Evolutionary conservation across 768 basidiomycete species (phyloP), one percentile per base, ranked within the genome.

Genomic region (Pleurotus djamor): DNA sequence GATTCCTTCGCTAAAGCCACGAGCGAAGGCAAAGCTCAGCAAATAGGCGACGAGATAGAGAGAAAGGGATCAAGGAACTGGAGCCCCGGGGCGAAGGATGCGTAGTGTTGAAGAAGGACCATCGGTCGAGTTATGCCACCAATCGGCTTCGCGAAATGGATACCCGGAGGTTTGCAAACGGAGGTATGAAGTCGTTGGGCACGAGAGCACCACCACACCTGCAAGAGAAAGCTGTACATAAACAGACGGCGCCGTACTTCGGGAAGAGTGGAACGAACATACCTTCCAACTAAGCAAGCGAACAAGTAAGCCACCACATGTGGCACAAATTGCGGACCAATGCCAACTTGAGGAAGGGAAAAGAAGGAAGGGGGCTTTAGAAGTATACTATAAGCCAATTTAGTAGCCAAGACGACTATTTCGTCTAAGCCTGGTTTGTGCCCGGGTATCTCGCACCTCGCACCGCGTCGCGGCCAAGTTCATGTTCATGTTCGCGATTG

Each of bases 401-500:
- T 56, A 41, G 54, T 56, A 56, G 54, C 41, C 54, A 56, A 56
- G 54, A 41, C 44, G 54, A 56, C 38, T 56, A 12, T 9, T 13
- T 50, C 34, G 49, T 48, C 8, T 9, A 48, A 28, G 47, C 21
- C 21, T 1, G 2, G 21, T 28, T 28, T 28, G 47, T 16, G 4
- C 47, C 14, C 47, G 13, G 14, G 12, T 4, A 12, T 48, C 21
- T 9, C 47, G 21, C 10, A 48, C 21, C 9, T 48, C 21, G 21
- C 13, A 4, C 47, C 47, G 21, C 4, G 4, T 12, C 6, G 47
- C 5, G 47, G 2, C 21, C 47, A 16, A 3, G 47, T 16, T 48
- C 21, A 28, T 28, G 21, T 28, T 28, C 3, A 28, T 28, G 21
- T 28, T 28, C 21, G 21, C 21, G 1, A 28, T 28, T 1, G 21